Percentiles rank a stretch among this genome's conserved stretches.
Evolutionary conservation across 768 basidiomycete genomes (phyloP).

Genomic region (Suillus hirtellus): DNA sequence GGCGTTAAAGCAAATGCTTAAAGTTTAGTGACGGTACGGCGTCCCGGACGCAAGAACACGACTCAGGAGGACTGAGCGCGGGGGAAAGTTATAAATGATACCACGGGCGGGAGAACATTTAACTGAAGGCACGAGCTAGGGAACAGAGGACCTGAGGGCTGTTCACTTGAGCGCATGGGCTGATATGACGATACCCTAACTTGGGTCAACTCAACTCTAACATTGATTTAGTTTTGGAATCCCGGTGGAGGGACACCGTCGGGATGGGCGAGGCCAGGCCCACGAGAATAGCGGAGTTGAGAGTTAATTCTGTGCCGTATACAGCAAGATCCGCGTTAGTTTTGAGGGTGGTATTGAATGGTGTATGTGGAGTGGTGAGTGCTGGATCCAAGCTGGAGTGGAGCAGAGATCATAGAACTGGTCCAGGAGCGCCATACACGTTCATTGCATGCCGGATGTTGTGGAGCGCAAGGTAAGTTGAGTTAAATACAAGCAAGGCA

Average conservation of each 20-base stretch:
- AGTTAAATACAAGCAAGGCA: no score
- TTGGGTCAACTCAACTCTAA: not conserved
- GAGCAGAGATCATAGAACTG: not conserved
- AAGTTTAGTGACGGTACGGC: not conserved
- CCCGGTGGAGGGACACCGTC: not conserved
- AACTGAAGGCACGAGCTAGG: no score
- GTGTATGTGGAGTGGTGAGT: not conserved
- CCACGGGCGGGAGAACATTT: not conserved
- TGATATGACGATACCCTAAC: not conserved
- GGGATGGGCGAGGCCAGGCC: not conserved
- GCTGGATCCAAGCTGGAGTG: not conserved
- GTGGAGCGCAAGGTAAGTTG: no score
- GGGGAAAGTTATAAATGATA: not conserved
- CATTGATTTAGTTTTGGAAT: not conserved
- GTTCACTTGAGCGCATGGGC: not conserved
- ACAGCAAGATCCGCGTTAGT: no score
- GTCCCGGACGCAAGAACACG: not conserved
- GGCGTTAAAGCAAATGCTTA: not conserved
- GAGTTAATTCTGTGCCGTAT: not conserved
- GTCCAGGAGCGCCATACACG: no score
- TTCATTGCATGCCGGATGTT: no score
- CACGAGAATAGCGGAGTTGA: not conserved
- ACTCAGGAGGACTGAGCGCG: not conserved
- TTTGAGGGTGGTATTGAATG: no score
- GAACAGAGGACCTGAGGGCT: not conserved